A percentile compares a stretch with the other conserved stretches of the same genome.
Evolutionary conservation across 345 rosid genomes (phyloP).

Genomic region (Ailanthus altissimus): DNA sequence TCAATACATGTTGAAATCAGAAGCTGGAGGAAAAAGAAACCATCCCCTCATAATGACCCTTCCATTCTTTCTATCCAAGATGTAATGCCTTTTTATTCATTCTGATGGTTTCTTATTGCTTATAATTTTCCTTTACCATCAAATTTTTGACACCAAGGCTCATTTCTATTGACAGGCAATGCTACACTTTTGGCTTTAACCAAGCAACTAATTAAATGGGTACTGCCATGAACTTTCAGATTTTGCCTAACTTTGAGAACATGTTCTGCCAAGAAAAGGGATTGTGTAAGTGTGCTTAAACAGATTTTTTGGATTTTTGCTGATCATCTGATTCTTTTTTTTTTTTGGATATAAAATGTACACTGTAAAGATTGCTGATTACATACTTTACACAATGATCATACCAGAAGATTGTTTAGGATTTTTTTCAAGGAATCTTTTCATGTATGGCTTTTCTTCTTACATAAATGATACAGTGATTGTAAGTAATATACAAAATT

Average conservation of each 20-base stretch:
- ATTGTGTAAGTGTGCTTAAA: background rate
- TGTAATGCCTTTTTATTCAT: constrained; percentile 33
- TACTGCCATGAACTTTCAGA: too few species aligned
- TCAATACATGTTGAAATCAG: constrained; percentile 59
- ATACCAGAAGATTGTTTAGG: background rate
- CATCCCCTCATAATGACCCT: constrained; percentile 31
- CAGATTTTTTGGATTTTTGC: constrained; percentile 5
- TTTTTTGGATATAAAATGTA: background rate
- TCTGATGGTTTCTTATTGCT: background rate
- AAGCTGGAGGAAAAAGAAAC: constrained; percentile 41
- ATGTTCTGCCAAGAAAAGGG: background rate
- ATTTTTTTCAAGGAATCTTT: background rate
- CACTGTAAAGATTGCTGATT: background rate
- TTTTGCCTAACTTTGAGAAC: background rate
- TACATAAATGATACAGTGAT: background rate
- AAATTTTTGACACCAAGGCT: constrained; percentile 1
- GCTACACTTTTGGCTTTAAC: constrained; percentile 79
- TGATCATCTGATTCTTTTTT: background rate
- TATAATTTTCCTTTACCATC: background rate
- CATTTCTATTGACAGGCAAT: constrained; percentile 60
- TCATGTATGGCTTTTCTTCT: background rate
- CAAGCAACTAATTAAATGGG: background rate
- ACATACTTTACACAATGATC: background rate
- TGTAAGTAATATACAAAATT: background rate
- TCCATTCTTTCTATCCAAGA: constrained; percentile 36